Evolutionary conservation across 768 basidiomycete species (phyloP), one percentile per base, ranked within the genome.

Genomic region (Scleroderma bovista): DNA sequence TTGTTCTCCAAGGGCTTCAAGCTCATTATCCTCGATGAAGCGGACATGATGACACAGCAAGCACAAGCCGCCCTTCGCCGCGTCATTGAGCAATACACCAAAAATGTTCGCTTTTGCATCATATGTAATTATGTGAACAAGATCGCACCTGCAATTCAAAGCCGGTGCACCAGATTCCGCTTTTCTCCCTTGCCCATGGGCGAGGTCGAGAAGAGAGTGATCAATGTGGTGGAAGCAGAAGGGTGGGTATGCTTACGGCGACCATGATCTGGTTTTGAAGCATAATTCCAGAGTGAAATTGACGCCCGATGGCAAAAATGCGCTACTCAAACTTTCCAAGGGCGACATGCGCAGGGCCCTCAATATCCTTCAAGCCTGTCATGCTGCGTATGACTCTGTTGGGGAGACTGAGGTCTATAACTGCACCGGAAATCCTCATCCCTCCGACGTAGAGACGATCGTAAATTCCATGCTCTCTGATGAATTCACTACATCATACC

Each of bases 101-200:
- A 87, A 70, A 98, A 98, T 61, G 96, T 97, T 57, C 85, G 96
- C 34, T 99, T 99, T 69, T 99, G 96, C 71, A 99, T 99, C 61
- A 95, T 99, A 51, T 98, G 96, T 77, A 99, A 99, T 70, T 99
- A 99, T 60, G 96, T 98, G 67, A 98, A 98, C 79, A 98, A 97
- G 69, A 98, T 99, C 61, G 84, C 87, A 1, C 96, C 96, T 2
- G 96, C 96, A 31, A 96, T 99, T 44, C 96, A 99, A 70, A 96
- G 93, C 69, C 88, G 96, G 44, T 98, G 96, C 70, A 99, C 96
- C 6, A 79, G 95, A 38, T 99, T 98, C 72, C 80, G 96, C 42
- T 98, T 99, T 72, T 94, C 91, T 9, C 96, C 96, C 2, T 69
- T 98, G 17, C 92, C 93, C 2, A 82, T 86, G 15, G 57, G 60